phyloP scores from a whole-genome alignment of 2,329 filamentous ascomycete species.

The Cordyceps pruinosa region DNA sequence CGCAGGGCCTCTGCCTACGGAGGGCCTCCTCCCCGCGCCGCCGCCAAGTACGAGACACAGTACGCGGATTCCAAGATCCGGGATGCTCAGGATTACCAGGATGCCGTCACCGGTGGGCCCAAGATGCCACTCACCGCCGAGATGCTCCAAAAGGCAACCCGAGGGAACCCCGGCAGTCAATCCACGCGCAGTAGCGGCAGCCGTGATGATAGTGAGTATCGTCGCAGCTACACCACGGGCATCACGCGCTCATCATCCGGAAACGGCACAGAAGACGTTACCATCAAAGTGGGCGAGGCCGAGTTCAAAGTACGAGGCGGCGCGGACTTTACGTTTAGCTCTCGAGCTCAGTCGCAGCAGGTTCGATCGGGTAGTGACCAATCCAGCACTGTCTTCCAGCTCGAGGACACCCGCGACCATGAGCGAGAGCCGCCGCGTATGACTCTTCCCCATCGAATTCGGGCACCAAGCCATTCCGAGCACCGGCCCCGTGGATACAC shows the following conservation, averaged over 20 bases:
- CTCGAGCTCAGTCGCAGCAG: conserved; percentile 20
- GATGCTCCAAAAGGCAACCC: conserved; percentile 43
- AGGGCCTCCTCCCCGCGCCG: conserved; percentile 27
- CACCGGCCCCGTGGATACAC: conserved; percentile 33
- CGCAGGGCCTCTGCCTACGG: conserved; percentile 37
- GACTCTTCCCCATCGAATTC: conserved; percentile 35
- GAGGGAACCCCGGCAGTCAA: conserved; percentile 43
- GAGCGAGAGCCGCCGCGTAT: conserved; percentile 32
- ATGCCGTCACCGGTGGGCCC: conserved; percentile 36
- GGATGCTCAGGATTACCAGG: conserved; percentile 28
- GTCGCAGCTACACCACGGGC: conserved; percentile 53
- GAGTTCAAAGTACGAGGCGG: conserved; percentile 52
- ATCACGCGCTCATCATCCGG: conserved; percentile 45
- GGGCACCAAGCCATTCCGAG: conserved; percentile 44
- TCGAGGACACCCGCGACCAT: conserved; percentile 41
- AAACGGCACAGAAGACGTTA: conserved; percentile 52
- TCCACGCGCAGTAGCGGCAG: conserved; percentile 54
- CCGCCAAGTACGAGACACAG: conserved; percentile 28
- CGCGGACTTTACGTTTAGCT: conserved; percentile 51
- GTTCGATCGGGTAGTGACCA: conserved; percentile 44
- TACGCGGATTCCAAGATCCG: conserved; percentile 32
- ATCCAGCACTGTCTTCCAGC: conserved; percentile 40
- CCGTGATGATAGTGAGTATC: conserved; percentile 57
- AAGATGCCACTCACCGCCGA: conserved; percentile 51
- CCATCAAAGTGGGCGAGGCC: conserved; percentile 51